These are phyloP conservation scores for Phytopythium oedochilum DNA, from an alignment of 352 stramenopile genomes.

Conservation along the genomic window DNA sequence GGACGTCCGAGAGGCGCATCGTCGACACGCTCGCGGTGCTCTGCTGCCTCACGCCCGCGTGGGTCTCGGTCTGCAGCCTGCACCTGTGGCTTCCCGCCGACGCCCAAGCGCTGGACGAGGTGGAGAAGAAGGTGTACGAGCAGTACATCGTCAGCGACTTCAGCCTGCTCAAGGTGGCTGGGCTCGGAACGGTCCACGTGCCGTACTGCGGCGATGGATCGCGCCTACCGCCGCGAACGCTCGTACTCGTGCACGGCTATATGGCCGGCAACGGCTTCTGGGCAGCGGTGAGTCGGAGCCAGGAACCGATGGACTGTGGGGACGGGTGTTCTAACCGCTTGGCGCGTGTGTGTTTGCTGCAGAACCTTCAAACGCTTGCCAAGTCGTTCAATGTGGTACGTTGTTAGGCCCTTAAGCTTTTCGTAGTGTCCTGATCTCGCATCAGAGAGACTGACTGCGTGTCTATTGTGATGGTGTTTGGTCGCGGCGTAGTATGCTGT, in stretches of 20 bases:
- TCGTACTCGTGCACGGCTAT: constrained; percentile 81
- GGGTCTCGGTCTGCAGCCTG: constrained; percentile 43
- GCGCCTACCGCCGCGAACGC: constrained; percentile 40
- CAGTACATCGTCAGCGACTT: constrained; percentile 61
- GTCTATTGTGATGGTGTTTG: neutral
- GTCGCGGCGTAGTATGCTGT: constrained; percentile 53
- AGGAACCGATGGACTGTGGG: too few relatives aligned
- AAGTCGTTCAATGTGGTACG: constrained; percentile 79
- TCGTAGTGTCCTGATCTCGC: neutral
- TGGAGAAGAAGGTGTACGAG: constrained; percentile 69
- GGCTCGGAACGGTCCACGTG: constrained; percentile 70
- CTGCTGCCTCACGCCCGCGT: constrained; percentile 42
- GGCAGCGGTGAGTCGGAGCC: constrained; percentile 36
- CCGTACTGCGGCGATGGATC: constrained; percentile 63
- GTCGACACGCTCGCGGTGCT: constrained; percentile 31
- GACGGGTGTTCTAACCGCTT: neutral
- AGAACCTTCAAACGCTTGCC: constrained; percentile 73
- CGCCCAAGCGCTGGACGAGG: constrained; percentile 31
- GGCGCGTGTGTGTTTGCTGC: neutral
- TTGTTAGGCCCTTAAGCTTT: neutral
- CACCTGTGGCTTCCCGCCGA: constrained; percentile 58
- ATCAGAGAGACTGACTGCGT: neutral
- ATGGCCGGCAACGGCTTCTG: constrained; percentile 73
- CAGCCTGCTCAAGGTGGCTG: constrained; percentile 43
- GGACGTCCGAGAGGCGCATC: constrained; percentile 25